A percentile compares a stretch with the other conserved stretches of the same genome.
phyloP scores from a whole-genome alignment of 345 rosid species.

The Laguncularia racemosa region DNA sequence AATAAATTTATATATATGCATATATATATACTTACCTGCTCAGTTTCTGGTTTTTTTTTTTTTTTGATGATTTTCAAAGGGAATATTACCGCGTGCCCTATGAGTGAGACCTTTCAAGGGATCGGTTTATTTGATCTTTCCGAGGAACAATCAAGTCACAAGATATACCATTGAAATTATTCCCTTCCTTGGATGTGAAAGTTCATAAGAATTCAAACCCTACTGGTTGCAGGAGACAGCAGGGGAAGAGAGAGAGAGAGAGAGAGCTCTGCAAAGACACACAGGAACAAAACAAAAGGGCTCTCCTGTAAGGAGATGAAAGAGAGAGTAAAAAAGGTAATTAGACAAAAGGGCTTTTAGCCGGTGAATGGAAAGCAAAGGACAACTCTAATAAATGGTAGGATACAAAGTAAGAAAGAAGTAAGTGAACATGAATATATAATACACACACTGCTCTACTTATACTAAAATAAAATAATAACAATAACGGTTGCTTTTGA shows the following conservation, averaged over 20 bases:
- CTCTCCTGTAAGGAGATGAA: background rate
- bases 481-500: too few relatives aligned
- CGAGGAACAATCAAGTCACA: conserved; percentile 7
- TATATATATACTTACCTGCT: background rate
- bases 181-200: conserved; percentile 1
- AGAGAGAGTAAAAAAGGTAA: background rate
- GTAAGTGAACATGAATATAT: too few relatives aligned
- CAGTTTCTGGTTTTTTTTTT: background rate
- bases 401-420: background rate
- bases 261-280: background rate
- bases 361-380: conserved; percentile 1
- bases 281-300: too few relatives aligned
- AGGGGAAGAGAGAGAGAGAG: background rate
- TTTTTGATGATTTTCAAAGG: background rate
- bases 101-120: conserved; percentile 8
- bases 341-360: conserved; percentile 12
- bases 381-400: conserved; percentile 1
- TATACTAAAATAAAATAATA: too few relatives aligned
- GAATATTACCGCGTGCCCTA: conserved; percentile 2
- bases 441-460: too few relatives aligned
- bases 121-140: conserved; percentile 5
- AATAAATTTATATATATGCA: background rate
- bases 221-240: conserved; percentile 8
- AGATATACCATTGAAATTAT: conserved; percentile 3
- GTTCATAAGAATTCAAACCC: conserved; percentile 12